These are phyloP conservation scores for Domatiomyces catenatus DNA, from an alignment of 2,329 filamentous ascomycete genomes.

Conservation along the genomic window DNA sequence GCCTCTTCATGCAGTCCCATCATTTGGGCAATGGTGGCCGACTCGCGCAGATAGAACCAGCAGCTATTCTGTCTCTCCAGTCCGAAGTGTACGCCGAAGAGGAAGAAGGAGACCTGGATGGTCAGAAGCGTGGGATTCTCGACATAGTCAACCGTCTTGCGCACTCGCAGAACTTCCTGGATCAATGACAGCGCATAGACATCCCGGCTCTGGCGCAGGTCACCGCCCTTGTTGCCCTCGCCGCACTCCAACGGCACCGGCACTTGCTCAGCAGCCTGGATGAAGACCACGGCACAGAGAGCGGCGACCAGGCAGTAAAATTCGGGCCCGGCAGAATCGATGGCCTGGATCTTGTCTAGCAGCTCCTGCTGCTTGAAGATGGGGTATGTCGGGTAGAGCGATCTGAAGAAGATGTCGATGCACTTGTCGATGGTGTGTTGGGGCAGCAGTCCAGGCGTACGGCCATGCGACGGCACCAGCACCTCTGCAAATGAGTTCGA, in stretches of 20 bases:
- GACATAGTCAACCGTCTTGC: conserved; percentile 26
- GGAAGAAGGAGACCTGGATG: conserved; percentile 58
- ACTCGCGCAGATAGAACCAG: conserved; percentile 67
- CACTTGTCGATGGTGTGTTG: conserved; percentile 51
- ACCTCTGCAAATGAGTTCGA: conserved; percentile 31
- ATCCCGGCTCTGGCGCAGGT: conserved; percentile 40
- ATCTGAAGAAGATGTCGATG: conserved; percentile 51
- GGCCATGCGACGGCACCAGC: conserved; percentile 29
- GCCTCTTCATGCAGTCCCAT: conserved; percentile 30
- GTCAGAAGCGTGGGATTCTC: conserved; percentile 27
- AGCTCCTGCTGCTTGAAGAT: conserved; percentile 25
- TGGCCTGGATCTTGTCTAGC: conserved; percentile 19
- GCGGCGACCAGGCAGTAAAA: conserved; percentile 29
- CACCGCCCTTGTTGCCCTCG: conserved; percentile 44
- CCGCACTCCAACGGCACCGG: conserved; percentile 35
- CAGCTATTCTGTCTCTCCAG: conserved; percentile 60
- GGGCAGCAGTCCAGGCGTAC: conserved; percentile 46
- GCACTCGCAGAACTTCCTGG: conserved; percentile 43
- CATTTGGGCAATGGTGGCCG: conserved; percentile 46
- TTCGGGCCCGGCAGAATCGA: conserved; percentile 28
- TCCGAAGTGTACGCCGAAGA: conserved; percentile 58
- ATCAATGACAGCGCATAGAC: conserved; percentile 51
- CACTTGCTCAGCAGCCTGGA: conserved; percentile 27
- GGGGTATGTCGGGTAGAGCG: conserved; percentile 36
- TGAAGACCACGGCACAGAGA: conserved; percentile 30